Base-by-base conservation (phyloP, 768 basidiomycete genomes). In the Boletus vermiculosoides region DNA sequence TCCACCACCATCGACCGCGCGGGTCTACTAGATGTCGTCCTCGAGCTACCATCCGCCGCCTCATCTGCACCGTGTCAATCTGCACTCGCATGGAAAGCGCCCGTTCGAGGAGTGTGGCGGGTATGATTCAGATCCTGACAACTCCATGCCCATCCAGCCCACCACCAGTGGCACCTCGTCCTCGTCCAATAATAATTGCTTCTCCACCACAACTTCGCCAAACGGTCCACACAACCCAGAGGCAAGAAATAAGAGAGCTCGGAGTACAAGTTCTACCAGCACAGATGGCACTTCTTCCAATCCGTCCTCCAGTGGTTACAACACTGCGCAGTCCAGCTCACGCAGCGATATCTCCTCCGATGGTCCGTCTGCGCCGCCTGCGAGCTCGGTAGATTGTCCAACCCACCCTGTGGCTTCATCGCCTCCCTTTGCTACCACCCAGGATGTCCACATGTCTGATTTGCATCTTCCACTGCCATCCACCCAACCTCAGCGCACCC, bases 191-290 rank as follows among this genome's bases (percentile, higher is more conserved):
- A 50, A 41, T 34, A 55, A 28, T 33, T 66, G 55, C 39, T 57
- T 61, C 22, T 28, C 65, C 15, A 16, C 66, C 2, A 23, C 55
- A 25, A 9, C 54, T 25, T 50, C 39, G 3, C 37, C 54, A 5
- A 23, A 49, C 39, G 51, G 52, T 65, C 62, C 64, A 69, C 74
- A 66, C 50, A 73, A 73, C 62, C 74, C 76, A 46, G 79, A 80
- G 61, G 76, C 81, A 53, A 79, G 82, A 56, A 83, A 79, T 58
- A 85, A 85, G 70, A 72, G 84, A 33, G 81, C 84, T 5, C 72
- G 84, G 45, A 84, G 83, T 57, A 79, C 78, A 34, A 80, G 78
- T 57, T 80, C 77, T 34, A 77, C 77, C 45, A 71, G 69, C n/a
- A 75, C 74, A 53, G 72, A 72, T 41, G 58, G 53, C 56, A 66